Evolutionary conservation across 2,329 filamentous ascomycete species (phyloP), one percentile per base, ranked within the genome.

Genomic region (Pyricularia pennisetigena): DNA sequence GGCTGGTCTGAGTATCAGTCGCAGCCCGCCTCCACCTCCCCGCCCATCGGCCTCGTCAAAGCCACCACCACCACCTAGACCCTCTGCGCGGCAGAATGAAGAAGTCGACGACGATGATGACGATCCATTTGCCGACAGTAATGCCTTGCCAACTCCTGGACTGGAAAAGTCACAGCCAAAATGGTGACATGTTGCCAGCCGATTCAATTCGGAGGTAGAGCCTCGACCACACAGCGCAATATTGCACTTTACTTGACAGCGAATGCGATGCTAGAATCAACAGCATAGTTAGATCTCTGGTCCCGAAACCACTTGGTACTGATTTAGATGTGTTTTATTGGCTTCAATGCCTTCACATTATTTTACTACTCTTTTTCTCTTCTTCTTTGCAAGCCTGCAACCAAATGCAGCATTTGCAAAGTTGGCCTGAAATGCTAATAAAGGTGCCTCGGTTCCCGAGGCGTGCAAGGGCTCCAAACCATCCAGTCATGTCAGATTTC

Each of bases 61-160:
- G 69, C 86, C 87, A 68, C 83, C 82, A 3, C 78, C 74, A 26
- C 72, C 69, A 49, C 78, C 76, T 70, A 79, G 72, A 24, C 74
- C 78, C n/a, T 79, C 79, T 69, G 71, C 77, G 16, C 72, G 74
- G 54, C 74, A 79, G 75, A 74, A 69, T 71, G 77, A 77, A 49
- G 79, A 82, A 35, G 82, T 85, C n/a, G 84, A 91, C 8, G 88
- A 91, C n/a, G 90, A 93, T 62, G 90, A 93, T n/a, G 86, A 95
- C 71, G 87, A 97, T 75, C 93, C 93, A 0, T 97, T 97, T 76
- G 92, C 91, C 4, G 93, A 97, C 76, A 86, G 86, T 61, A 94
- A 97, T 75, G 91, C 88, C 4, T 83, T 92, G 3, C 71, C 70
- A 24, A 80, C 78, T 26, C 76, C 76, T 6, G 76, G 72, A 72